A percentile compares a stretch with the other conserved stretches of the same genome.
phyloP scores from a whole-genome alignment of 2,329 filamentous ascomycete genomes.

The Colletotrichum lindemuthianum region DNA sequence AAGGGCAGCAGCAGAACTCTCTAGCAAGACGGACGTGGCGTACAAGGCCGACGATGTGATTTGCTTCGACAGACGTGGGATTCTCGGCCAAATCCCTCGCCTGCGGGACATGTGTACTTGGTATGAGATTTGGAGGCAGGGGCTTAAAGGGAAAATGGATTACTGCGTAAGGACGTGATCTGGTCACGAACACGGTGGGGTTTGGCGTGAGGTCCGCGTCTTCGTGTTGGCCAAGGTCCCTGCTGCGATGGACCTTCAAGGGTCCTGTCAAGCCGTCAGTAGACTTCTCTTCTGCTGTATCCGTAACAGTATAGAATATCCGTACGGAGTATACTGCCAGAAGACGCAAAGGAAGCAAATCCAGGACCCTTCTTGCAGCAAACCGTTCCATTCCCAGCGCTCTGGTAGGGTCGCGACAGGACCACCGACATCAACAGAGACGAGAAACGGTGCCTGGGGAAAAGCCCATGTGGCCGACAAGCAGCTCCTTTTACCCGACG shows the following conservation, averaged over 20 bases:
- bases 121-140: background rate
- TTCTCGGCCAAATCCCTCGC: background rate
- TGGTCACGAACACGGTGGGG: constrained; percentile 20
- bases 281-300: no score
- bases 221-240: constrained; percentile 8
- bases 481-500: constrained; percentile 11
- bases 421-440: no score
- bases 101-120: background rate
- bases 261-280: no score
- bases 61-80: no score
- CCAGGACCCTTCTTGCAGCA: constrained; percentile 34
- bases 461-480: constrained; percentile 13
- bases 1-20: background rate
- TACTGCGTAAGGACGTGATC: constrained; percentile 14
- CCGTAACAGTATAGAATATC: no score
- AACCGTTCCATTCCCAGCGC: background rate
- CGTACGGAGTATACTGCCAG: background rate
- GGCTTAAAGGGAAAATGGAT: background rate
- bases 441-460: no score
- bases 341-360: background rate
- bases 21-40: background rate
- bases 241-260: background rate
- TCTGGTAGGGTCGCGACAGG: background rate
- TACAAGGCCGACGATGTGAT: background rate
- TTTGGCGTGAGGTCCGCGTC: constrained; percentile 18